Base-by-base conservation (phyloP, 345 rosid genomes). In the Eutrema heterophyllum region DNA sequence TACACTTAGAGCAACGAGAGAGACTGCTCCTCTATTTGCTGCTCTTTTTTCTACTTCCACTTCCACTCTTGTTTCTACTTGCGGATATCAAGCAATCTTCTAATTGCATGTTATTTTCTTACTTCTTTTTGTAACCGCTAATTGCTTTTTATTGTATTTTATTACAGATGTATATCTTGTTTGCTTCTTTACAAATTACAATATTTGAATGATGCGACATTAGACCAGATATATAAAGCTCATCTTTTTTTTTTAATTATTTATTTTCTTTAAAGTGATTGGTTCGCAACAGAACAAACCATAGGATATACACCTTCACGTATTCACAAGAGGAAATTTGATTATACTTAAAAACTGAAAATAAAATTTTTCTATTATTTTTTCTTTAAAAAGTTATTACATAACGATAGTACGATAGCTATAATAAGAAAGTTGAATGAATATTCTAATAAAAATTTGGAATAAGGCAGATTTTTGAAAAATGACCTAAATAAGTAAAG, bases 151-250 rank as follows among this genome's bases (percentile, higher is more conserved):
- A 2, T 3, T n/a, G 32, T n/a, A 30, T 5, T n/a, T 41, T 16
- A 12, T 43, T 32, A 32, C 73, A 68, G n/a, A 44, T 56, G 38
- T 67, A 67, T 7, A 26, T 67, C 7, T 30, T 67, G 0, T 52
- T 41, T 41, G 15, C 10, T 36, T 67, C 49, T 39, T n/a, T 18
- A 44, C 55, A 56, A 14, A 30, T 18, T 41, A 63, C 38, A 13
- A 40, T 13, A 64, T 18, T 44, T 10, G 50, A 55, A 36, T 45
- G 71, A 64, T 73, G 58, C 35, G 41, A 65, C 71, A 27, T 2
- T 65, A 55, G 70, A 64, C 57, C 56, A 64, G 9, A 63, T 61
- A 13, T 32, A 57, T 61, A 13, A 41, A 57, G 27, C 56, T 68
- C 65, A 45, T 70, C 32, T 35, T n/a, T n/a, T n/a, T n/a, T n/a